Conservation (phyloP, 1,284 basidiomycete genomes). For the Trametes hirsuta region DNA sequence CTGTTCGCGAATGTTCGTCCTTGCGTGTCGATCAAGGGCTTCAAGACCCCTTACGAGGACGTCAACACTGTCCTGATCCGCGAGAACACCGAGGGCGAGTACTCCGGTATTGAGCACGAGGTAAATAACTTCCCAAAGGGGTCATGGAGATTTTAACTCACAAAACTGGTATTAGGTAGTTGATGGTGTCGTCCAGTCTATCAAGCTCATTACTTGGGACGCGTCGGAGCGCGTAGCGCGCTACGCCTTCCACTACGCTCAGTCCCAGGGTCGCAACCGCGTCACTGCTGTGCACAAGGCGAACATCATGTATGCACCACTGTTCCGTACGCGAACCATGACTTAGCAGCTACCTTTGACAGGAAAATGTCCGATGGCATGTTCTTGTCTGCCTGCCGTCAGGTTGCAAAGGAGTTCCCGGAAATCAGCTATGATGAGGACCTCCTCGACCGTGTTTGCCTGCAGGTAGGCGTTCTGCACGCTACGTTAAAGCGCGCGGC, state of each 20-base stretch:
- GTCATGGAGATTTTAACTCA: neutral
- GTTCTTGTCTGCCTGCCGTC: conserved; percentile 98
- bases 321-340: conserved; percentile 1
- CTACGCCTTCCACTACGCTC: conserved; percentile 98
- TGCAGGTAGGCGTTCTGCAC: conserved; percentile 61
- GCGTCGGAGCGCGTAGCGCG: conserved; percentile 98
- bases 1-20: conserved; percentile 99
- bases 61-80: conserved; percentile 98
- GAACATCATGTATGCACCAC: conserved; percentile 86
- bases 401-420: conserved; percentile 96
- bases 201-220: conserved; percentile 99
- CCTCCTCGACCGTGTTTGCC: conserved; percentile 94
- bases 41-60: conserved; percentile 98
- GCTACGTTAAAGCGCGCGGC: neutral
- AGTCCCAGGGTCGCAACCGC: conserved; percentile 84
- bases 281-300: conserved; percentile 99
- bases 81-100: conserved; percentile 99
- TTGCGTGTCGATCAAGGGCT: conserved; percentile 94
- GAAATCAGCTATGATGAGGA: conserved; percentile 96
- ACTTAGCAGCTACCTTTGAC: neutral
- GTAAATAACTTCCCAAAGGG: conserved; percentile 40
- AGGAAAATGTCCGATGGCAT: conserved; percentile 99
- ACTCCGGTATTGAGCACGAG: conserved; percentile 99
- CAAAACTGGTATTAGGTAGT: conserved; percentile 60
- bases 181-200: conserved; percentile 98